Base-by-base conservation (phyloP, 495 filamentous ascomycete genomes). In the Lophiostoma macrostomum region DNA sequence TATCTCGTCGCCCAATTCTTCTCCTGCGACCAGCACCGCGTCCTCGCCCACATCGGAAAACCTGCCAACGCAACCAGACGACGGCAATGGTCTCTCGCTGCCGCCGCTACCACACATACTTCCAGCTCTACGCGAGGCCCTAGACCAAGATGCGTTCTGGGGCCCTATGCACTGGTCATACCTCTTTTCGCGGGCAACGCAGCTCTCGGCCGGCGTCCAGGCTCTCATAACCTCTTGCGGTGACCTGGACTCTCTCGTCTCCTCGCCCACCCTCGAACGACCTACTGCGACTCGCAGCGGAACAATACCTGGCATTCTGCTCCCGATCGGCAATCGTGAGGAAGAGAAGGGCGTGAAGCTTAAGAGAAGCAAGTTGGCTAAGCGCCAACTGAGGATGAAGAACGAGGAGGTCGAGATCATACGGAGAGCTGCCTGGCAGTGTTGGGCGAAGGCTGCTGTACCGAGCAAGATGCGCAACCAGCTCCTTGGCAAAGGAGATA, bases 71-170 rank as follows among this genome's bases (percentile, higher is more conserved):
- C 30, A 12, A 36, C 51, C 71, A 29, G 76, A 76, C 11, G 69
- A 66, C 37, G 24, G 13, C 23, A 10, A 6, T 3, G 5, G 22
- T 7, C 45, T 53, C 32, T 30, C 30, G 10, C 49, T 63, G 12
- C 59, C 59, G 13, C 60, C 60, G n/a, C 77, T 82, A 46, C 72
- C 71, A 16, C 80, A 80, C 62, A 80, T 80, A 74, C 69, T 80
- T 16, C 62, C 71, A 34, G 72, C 79, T 3, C 64, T 84, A 25
- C 73, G 77, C 44, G 68, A 64, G 0, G 80, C 80, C 1, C 71
- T 82, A 2, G 69, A 72, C 29, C 66, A 73, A 43, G 80, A 84
- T 53, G 66, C 76, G 0, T 79, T 82, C 60, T 84, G 76, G 76
- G 78, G 80, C 41, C 71, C 75, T 25, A 67, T 68, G 18, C 75